Percentiles rank a stretch among this genome's conserved stretches.
These are phyloP conservation scores for Colletotrichum shisoi DNA, from an alignment of 2,329 filamentous ascomycete genomes.

Conservation along the genomic window DNA sequence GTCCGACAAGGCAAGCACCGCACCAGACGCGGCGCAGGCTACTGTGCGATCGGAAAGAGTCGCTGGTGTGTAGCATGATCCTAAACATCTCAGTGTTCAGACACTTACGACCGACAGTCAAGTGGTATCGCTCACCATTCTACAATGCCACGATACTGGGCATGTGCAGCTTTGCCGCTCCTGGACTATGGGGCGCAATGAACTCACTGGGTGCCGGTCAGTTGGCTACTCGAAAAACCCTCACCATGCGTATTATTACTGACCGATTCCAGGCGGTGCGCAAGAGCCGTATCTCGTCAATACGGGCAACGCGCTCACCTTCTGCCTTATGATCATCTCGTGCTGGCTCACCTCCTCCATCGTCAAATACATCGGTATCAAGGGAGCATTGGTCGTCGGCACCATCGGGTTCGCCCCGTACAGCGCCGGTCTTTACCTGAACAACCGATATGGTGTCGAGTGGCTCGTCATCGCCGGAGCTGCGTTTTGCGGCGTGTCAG, in stretches of 20 bases:
- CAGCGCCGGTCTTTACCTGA: slow-evolving; percentile 54
- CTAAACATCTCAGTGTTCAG: neutral
- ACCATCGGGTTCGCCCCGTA: slow-evolving; percentile 56
- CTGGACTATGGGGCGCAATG: slow-evolving; percentile 45
- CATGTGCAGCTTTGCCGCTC: slow-evolving; percentile 45
- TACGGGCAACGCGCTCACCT: slow-evolving; percentile 73
- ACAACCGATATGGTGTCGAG: slow-evolving; percentile 54
- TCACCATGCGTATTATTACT: slow-evolving; percentile 13
- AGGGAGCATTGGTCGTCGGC: slow-evolving; percentile 52
- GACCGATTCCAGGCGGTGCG: slow-evolving; percentile 63
- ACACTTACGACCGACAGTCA: neutral
- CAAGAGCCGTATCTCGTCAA: slow-evolving; percentile 73
- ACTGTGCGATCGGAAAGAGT: neutral
- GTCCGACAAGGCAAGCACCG: slow-evolving; percentile 2
- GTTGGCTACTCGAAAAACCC: neutral
- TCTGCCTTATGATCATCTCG: slow-evolving; percentile 60
- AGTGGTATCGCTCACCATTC: slow-evolving; percentile 43
- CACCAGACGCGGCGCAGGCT: neutral
- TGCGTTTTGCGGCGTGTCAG: slow-evolving; percentile 52
- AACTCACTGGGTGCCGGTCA: slow-evolving; percentile 43
- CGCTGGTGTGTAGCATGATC: neutral
- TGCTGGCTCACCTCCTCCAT: slow-evolving; percentile 53
- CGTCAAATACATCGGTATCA: slow-evolving; percentile 50
- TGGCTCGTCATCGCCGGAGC: slow-evolving; percentile 57
- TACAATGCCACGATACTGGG: slow-evolving; percentile 46